Percentiles rank a stretch among this genome's conserved stretches.
Evolutionary conservation across 352 stramenopile species (phyloP).

Genomic region (Pythium oligandrum): DNA sequence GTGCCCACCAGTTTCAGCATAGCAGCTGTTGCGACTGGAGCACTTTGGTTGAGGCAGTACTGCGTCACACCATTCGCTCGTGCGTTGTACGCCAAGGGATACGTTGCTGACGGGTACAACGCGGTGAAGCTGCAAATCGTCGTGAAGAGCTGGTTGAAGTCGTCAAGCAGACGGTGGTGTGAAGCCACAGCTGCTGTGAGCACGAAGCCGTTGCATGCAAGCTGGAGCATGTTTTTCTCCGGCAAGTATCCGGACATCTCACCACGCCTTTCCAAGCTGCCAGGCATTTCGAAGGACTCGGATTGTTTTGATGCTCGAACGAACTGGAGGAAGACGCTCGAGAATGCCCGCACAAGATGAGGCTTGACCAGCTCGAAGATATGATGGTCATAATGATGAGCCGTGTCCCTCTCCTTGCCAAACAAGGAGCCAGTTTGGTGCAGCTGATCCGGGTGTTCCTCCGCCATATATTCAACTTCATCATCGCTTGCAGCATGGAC

Average conservation of each 20-base stretch:
- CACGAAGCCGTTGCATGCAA: conserved; percentile 76
- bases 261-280: conserved; percentile 13
- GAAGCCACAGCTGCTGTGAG: conserved; percentile 54
- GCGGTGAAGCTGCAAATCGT: conserved; percentile 60
- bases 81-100: conserved; percentile 52
- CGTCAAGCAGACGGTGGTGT: conserved; percentile 41
- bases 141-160: conserved; percentile 62
- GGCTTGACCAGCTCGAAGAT: conserved; percentile 64
- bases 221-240: conserved; percentile 64
- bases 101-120: conserved; percentile 51
- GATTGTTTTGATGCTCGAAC: conserved; percentile 49
- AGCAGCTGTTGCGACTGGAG: conserved; percentile 54
- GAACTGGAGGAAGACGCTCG: conserved; percentile 73
- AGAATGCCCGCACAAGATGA: conserved; percentile 49
- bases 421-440: not conserved
- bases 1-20: conserved; percentile 67
- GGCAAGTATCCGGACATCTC: conserved; percentile 39
- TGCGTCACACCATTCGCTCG: conserved; percentile 48
- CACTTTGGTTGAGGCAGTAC: conserved; percentile 71
- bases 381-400: conserved; percentile 60
- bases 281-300: conserved; percentile 22
- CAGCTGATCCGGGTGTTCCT: not conserved
- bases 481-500: too few relatives aligned
- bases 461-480: too few relatives aligned
- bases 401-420: conserved; percentile 1